phyloP scores from a whole-genome alignment of 192 early-diverging fungal genomes.

The Kappamyces sp. region DNA sequence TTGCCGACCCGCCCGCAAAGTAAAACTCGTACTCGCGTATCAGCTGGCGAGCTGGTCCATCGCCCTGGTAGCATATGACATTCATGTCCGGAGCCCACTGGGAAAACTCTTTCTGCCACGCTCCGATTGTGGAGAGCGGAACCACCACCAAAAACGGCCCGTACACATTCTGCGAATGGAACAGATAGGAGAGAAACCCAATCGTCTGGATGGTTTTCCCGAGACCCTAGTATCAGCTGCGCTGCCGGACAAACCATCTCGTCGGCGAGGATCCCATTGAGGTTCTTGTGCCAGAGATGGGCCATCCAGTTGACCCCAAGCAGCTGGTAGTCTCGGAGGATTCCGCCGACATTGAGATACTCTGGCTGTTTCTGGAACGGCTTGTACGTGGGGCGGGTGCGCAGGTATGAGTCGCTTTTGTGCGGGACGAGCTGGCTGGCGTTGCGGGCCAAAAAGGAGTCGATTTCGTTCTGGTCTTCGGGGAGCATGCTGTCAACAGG shows the following conservation, averaged over 20 bases:
- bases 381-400: constrained; percentile 72
- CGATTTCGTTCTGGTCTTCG: constrained; percentile 78
- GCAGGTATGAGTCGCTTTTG: constrained; percentile 44
- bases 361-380: constrained; percentile 70
- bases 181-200: constrained; percentile 83
- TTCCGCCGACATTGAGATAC: constrained; percentile 71
- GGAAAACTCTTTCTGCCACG: constrained; percentile 94
- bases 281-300: constrained; percentile 86
- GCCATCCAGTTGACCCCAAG: constrained; percentile 97
- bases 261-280: constrained; percentile 96
- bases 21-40: constrained; percentile 97
- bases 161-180: constrained; percentile 74
- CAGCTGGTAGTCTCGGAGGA: constrained; percentile 93
- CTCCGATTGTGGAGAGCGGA: constrained; percentile 88
- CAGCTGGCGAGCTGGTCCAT: constrained; percentile 67
- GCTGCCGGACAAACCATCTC: constrained; percentile 46
- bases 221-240: constrained; percentile 56
- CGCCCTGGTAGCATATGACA: constrained; percentile 83
- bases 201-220: constrained; percentile 99
- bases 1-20: constrained; percentile 32
- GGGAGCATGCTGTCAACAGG: constrained; percentile 57
- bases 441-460: constrained; percentile 74
- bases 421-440: constrained; percentile 70
- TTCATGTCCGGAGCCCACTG: constrained; percentile 96
- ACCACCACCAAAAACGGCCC: constrained; percentile 97